Evolutionary conservation across 305 asterid species (phyloP), one percentile per base, ranked within the genome.

Genomic region (Galium porrigens): DNA sequence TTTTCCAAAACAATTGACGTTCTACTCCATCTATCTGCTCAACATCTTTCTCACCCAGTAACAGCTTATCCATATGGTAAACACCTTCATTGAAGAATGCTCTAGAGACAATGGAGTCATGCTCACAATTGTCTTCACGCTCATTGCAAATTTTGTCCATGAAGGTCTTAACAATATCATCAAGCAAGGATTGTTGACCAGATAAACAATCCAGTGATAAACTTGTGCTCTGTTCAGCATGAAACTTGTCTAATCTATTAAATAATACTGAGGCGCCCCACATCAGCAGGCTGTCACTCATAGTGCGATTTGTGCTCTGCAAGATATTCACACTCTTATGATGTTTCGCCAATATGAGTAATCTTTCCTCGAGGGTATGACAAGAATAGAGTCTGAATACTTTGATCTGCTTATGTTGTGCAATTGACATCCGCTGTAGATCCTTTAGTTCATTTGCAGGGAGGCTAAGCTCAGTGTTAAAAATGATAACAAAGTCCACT

Each of bases 261-360:
- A 94, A 86, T 27, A 94, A 85, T 69, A 83, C 46, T 5, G 79
- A 58, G 62, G 90, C 95, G 74, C 99, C 95, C 99, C 99, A 94
- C 73, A 80, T 81, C 61, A 94, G 97, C 58, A 87, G 77, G 68
- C 76, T 66, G 68, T 81, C 76, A 74, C 71, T 77, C 39, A 80
- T 74, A 66, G 79, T 60, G 67, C 89, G 82, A 69, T 74, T 80
- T 62, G 72, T 27, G 46, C 36, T 79, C 71, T 81, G 88, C 68
- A 79, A 66, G 77, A 62, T 72, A 74, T 64, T 78, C 63, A 79
- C 79, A 74, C 72, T 76, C 49, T 78, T 39, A 46, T 78, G 75
- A 73, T 84, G 76, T 83, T 85, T 90, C 11, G 92, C 84, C 53
- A 81, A 83, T 60, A 84, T 68, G 68, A 94, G 77, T 54, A 84